These are phyloP conservation scores for Arabidopsis lyrata DNA, from an alignment of 441 rosid genomes.

Conservation along the genomic window DNA sequence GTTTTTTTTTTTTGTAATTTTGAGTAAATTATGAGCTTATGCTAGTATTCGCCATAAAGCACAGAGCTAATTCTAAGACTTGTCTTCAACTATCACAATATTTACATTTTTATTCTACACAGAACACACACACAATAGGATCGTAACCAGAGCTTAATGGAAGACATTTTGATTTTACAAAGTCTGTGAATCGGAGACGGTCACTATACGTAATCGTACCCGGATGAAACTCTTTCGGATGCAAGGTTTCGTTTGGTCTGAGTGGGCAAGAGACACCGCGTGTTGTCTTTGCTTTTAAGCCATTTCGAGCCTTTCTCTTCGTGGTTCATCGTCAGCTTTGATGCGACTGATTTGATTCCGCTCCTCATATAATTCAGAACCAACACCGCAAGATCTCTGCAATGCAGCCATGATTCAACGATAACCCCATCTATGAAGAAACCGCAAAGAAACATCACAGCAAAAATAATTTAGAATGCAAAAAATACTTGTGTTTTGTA, in stretches of 20 bases:
- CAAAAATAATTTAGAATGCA: neutral
- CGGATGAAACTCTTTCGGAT: conserved; percentile 48
- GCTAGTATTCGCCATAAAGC: neutral
- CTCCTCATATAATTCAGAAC: conserved; percentile 62
- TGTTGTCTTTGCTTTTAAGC: conserved; percentile 74
- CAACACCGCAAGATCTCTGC: conserved; percentile 71
- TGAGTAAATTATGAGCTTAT: neutral
- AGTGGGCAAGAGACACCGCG: conserved; percentile 58
- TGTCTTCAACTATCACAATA: conserved; percentile 28
- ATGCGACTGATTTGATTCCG: conserved; percentile 61
- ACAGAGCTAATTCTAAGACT: neutral
- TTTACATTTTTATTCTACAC: conserved; percentile 36
- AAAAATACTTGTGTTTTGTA: conserved; percentile 25
- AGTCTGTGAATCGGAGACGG: conserved; percentile 3
- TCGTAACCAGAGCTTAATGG: conserved; percentile 25
- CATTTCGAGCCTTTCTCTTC: conserved; percentile 66
- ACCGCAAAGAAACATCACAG: conserved; percentile 4
- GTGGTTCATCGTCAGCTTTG: conserved; percentile 57
- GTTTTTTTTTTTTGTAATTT: neutral
- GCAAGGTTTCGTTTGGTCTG: conserved; percentile 62
- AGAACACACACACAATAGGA: conserved; percentile 26
- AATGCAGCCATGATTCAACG: conserved; percentile 21
- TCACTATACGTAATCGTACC: conserved; percentile 64
- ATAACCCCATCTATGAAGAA: conserved; percentile 17
- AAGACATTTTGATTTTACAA: conserved; percentile 31